phyloP scores from a whole-genome alignment of 2,329 filamentous ascomycete species.

The Colletotrichum sp. region DNA sequence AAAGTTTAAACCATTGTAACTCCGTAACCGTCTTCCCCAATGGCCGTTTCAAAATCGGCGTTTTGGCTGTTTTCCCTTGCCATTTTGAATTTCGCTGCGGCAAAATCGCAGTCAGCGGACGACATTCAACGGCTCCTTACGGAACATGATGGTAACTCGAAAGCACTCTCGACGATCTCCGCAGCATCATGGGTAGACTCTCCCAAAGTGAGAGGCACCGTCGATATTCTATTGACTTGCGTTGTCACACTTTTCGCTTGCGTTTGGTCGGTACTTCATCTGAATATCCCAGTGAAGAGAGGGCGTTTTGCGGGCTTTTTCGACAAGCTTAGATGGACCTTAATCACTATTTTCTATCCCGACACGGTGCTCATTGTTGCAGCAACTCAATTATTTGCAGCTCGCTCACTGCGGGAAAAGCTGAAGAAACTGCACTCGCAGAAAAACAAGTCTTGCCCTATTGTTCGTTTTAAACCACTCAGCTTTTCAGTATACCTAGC shows the following conservation, averaged over 20 bases:
- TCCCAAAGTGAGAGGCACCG: constrained; percentile 31
- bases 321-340: constrained; percentile 31
- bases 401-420: background rate
- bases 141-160: background rate
- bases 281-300: constrained; percentile 34
- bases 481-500: background rate
- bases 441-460: fast-evolving
- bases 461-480: background rate
- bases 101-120: background rate
- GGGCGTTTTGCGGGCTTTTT: background rate
- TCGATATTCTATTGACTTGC: constrained; percentile 37
- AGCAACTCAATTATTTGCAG: constrained; percentile 21
- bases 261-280: constrained; percentile 39
- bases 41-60: fast-evolving
- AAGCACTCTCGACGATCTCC: background rate
- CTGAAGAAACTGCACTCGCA: fast-evolving
- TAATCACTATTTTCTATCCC: constrained; percentile 33
- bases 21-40: fast-evolving
- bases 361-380: constrained; percentile 33
- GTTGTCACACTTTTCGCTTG: constrained; percentile 36
- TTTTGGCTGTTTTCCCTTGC: background rate
- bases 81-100: background rate
- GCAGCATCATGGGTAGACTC: background rate
- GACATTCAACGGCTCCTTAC: background rate
- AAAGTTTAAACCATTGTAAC: background rate